These are phyloP conservation scores for Trametes polyzona DNA, from an alignment of 1,284 basidiomycete genomes.

Conservation along the genomic window DNA sequence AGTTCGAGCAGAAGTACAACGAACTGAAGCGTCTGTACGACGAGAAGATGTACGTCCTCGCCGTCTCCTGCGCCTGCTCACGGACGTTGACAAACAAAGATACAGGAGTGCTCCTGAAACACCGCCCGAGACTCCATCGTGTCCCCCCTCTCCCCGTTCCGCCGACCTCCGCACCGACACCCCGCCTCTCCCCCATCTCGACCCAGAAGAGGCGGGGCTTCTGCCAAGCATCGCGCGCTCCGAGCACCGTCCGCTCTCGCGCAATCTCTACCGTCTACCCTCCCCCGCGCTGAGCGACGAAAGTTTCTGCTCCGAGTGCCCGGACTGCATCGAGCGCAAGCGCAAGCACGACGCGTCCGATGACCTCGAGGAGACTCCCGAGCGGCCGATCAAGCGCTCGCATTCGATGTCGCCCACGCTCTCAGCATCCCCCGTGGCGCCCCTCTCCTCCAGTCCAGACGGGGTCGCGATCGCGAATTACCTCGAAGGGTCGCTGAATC, in stretches of 20 bases:
- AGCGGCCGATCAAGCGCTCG: slow-evolving; percentile 29
- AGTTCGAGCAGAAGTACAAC: slow-evolving; percentile 42
- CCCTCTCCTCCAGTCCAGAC: slow-evolving; percentile 7
- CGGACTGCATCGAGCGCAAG: slow-evolving; percentile 32
- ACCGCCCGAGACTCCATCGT: slow-evolving; percentile 15
- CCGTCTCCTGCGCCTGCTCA: neutral
- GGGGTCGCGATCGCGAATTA: slow-evolving; percentile 13
- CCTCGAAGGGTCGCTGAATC: slow-evolving; percentile 19
- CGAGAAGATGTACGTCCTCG: slow-evolving; percentile 25
- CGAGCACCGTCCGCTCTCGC: slow-evolving; percentile 18
- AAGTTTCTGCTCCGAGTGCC: slow-evolving; percentile 38
- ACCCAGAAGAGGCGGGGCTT: slow-evolving; percentile 16
- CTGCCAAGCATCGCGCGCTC: slow-evolving; percentile 17
- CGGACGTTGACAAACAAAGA: neutral
- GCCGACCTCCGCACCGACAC: slow-evolving; percentile 19
- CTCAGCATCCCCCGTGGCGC: neutral
- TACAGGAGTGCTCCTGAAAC: slow-evolving; percentile 8
- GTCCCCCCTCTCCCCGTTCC: slow-evolving; percentile 16
- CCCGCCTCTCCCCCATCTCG: slow-evolving; percentile 11
- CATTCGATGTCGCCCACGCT: slow-evolving; percentile 21
- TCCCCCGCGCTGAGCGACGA: slow-evolving; percentile 32
- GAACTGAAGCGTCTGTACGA: slow-evolving; percentile 36
- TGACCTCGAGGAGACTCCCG: slow-evolving; percentile 9
- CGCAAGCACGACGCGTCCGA: slow-evolving; percentile 25
- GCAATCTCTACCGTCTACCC: slow-evolving; percentile 28